A percentile compares a stretch with the other conserved stretches of the same genome.
Conservation (phyloP, 73 alveolate species). For the Tetrahymena elliotti region DNA sequence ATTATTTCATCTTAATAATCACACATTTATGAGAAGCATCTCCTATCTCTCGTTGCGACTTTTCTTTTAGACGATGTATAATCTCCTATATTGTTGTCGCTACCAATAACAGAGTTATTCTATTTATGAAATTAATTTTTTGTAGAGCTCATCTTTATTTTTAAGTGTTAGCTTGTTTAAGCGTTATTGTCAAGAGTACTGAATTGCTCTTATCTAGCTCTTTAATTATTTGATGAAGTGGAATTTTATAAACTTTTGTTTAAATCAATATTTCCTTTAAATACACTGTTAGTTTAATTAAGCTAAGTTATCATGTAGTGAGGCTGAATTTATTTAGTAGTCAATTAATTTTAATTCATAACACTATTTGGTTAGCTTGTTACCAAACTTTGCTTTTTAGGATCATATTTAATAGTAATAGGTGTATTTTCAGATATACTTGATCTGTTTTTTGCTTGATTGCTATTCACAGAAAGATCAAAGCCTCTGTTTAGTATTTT, state of each 20-base stretch:
- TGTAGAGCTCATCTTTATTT: not conserved
- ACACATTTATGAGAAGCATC: not conserved
- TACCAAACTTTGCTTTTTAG: not conserved
- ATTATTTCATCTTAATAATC: not conserved
- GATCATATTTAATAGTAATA: not conserved
- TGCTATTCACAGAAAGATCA: not conserved
- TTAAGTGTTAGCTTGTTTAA: not conserved
- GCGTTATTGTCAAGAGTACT: not conserved
- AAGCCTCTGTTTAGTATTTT: not conserved
- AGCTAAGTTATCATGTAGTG: not conserved
- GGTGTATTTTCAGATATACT: not conserved
- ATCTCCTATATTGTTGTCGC: not conserved
- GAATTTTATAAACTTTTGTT: not conserved
- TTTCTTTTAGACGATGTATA: not conserved
- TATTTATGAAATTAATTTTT: not conserved
- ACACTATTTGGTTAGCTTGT: not conserved
- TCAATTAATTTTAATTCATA: not conserved
- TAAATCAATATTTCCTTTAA: not conserved
- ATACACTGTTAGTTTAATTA: not conserved
- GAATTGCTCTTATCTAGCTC: not conserved
- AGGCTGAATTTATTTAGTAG: not conserved
- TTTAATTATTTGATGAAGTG: not conserved
- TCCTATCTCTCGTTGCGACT: not conserved
- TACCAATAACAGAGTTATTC: not conserved
- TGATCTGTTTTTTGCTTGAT: not conserved